Evolutionary conservation across 176 grass and related monocot species (phyloP), one percentile per base, ranked within the genome.

Genomic region (Saccharum spontaneum): DNA sequence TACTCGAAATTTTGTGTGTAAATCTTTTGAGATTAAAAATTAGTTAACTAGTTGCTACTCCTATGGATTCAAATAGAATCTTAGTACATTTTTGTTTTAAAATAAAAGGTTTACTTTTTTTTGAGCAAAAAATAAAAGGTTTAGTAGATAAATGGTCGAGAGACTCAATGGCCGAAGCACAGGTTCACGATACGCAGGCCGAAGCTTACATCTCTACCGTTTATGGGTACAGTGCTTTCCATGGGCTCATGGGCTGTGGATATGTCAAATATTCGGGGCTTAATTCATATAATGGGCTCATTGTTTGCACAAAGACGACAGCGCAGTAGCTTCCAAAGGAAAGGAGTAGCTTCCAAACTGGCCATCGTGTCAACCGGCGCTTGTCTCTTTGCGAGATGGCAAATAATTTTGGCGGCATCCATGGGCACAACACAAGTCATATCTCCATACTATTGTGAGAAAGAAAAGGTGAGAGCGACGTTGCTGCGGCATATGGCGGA

Each of bases 391-490:
- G 30, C 45, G 13, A 73, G 13, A 73, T 65, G 10, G 24, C 24
- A 54, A 16, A 74, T 17, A 16, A 23, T 33, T 46, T 61, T 6
- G 59, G 33, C 40, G 59, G 8, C 18, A 26, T 66, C 28, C 20
- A 73, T 48, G 5, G 31, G 38, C 33, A 34, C 79, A 23, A 23
- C 28, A 28, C 28, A 28, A 54, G 44, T 37, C 79, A n/a, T 68
- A 46, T 50, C 20, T 40, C 22, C 5, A 20, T 6, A 33, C 14
- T 40, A 43, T 46, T 16, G 16, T 4, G 33, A 15, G 69, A 40
- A 66, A 74, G 68, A 80, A 75, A 67, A 4, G 59, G 59, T 12
- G 69, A 87, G n/a, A 41, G 36, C 61, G 59, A 67, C 44, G 18
- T 34, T 8, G 78, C 18, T 20, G 55, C 23, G 16, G 16, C 39